Evolutionary conservation across 2,329 filamentous ascomycete species (phyloP), one percentile per base, ranked within the genome.

Genomic region (Cladorrhinum sp.): DNA sequence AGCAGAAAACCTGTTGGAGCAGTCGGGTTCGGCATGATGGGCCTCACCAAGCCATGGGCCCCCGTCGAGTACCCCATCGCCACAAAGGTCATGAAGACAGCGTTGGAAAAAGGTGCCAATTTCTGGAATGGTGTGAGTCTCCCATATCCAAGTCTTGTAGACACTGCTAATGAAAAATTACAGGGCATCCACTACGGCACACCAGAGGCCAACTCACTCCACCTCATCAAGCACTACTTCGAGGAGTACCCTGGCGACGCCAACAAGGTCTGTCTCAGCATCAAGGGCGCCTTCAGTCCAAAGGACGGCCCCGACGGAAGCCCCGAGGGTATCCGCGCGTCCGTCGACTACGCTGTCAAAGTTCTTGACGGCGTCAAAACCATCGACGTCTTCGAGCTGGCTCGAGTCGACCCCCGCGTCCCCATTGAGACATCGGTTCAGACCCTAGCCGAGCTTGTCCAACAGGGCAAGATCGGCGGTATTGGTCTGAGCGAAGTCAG

Each of bases 161-260:
- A 32, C 29, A 13, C n/a, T n/a, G n/a, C n/a, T n/a, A n/a, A n/a
- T n/a, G n/a, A n/a, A n/a, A n/a, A n/a, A n/a, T n/a, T n/a, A n/a
- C n/a, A n/a, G n/a, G n/a, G n/a, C n/a, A n/a, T n/a, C n/a, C n/a
- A n/a, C 69, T 90, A 90, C 73, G 87, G 87, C 41, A 75, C 77
- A 0, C 79, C 81, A 1, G 76, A 83, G 20, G 78, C 88, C 74
- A 76, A 72, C 68, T 68, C 71, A 48, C 71, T 87, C 67, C 68
- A 81, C 29, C 73, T 89, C 10, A 73, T 89, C 36, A 79, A 82
- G 60, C 75, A 77, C 29, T 89, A 89, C 73, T 87, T 89, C 67
- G 77, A 77, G 29, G 78, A 81, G 58, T 82, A 72, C 18, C 75
- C 75, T 1, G 73, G 72, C 3, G 75, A 76, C 38, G 72, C 77